Percentiles rank a stretch among this genome's conserved stretches.
Conservation (phyloP, 164 flowering plant genomes). For the Liquidambar formosana region DNA sequence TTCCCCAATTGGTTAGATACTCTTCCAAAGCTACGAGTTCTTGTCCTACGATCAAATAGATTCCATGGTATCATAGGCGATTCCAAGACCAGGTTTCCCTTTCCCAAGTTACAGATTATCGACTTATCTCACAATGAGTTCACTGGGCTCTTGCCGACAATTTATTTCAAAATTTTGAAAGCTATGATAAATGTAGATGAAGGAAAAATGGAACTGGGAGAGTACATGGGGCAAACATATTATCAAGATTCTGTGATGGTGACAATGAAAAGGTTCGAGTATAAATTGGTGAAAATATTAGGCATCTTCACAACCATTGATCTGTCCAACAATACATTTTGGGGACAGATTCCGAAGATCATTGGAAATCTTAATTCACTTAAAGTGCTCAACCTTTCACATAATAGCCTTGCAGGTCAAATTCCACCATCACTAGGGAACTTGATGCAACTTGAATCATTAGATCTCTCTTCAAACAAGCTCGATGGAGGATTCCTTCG, state of each 20-base stretch:
- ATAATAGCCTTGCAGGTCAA: slow-evolving; percentile 1
- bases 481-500: slow-evolving; percentile 6
- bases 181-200: background rate
- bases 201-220: background rate
- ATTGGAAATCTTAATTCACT: slow-evolving; percentile 8
- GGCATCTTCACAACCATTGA: slow-evolving; percentile 6
- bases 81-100: background rate
- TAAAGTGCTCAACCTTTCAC: background rate
- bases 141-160: background rate
- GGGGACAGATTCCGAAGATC: slow-evolving; percentile 4
- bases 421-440: slow-evolving; percentile 8
- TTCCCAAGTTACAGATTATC: background rate
- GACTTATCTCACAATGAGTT: background rate
- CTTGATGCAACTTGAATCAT: background rate
- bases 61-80: background rate
- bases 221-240: background rate
- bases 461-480: slow-evolving; percentile 10
- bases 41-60: background rate
- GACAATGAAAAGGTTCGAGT: background rate
- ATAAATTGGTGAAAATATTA: background rate
- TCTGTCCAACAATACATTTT: slow-evolving; percentile 6
- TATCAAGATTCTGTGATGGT: background rate
- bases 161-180: background rate
- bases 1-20: background rate
- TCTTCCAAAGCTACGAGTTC: background rate